Evolutionary conservation across 768 basidiomycete genomes (phyloP).

Genomic region (Tylopilus sp.): DNA sequence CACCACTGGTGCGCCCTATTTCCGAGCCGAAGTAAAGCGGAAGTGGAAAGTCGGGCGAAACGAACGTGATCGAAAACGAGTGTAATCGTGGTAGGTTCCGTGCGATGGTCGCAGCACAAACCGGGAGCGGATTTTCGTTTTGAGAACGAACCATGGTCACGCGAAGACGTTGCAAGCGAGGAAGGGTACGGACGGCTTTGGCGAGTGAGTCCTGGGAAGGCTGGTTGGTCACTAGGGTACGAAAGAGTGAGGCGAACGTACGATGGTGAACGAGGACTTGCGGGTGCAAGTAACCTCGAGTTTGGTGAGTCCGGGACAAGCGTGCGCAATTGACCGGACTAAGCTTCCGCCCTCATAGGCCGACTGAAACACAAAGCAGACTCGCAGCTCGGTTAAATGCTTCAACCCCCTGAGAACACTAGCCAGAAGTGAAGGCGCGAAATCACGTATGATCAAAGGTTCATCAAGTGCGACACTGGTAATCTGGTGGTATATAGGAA

Average conservation of each 20-base stretch:
- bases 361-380: conserved; percentile 67
- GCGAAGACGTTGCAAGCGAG: conserved; percentile 58
- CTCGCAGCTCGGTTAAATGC: conserved; percentile 53
- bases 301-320: conserved; percentile 62
- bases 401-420: conserved; percentile 56
- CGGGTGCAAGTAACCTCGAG: conserved; percentile 64
- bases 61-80: conserved; percentile 62
- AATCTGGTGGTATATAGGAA: conserved; percentile 44
- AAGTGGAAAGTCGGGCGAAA: conserved; percentile 53
- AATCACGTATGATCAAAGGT: conserved; percentile 62
- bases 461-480: conserved; percentile 62
- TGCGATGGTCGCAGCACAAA: conserved; percentile 61
- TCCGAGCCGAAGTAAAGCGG: conserved; percentile 45
- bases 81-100: conserved; percentile 63
- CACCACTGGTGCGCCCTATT: conserved; percentile 32
- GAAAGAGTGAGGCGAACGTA: conserved; percentile 28
- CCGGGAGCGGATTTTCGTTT: conserved; percentile 56
- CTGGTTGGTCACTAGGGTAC: neutral
- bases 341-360: conserved; percentile 73
- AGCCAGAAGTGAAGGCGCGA: conserved; percentile 59
- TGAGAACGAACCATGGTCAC: conserved; percentile 66
- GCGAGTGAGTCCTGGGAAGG: conserved; percentile 42
- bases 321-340: conserved; percentile 59
- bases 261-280: conserved; percentile 71
- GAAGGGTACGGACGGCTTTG: conserved; percentile 57